Base-by-base conservation (phyloP, 805 yeast species). In the Candida morakotiae region DNA sequence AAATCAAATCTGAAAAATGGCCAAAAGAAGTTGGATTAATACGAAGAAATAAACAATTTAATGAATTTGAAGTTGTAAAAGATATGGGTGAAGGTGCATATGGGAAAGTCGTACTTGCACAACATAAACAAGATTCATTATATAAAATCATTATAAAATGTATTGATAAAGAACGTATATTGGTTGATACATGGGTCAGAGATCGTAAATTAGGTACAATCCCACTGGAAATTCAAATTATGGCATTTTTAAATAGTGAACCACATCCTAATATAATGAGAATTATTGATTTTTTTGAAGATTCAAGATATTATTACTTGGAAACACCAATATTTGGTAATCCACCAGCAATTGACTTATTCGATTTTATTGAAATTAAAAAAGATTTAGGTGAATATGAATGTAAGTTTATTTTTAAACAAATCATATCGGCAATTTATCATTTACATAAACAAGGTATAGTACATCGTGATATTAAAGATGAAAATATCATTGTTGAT, bases 111-210 rank as follows among this genome's bases (percentile, higher is more conserved):
- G 82, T 87, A 18, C 69, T 87, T 17, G 93, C 86, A 3, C 75
- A 75, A 55, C 84, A 82, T 52, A 75, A 73, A 31, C 67, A 71
- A 19, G 87, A 84, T 47, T 71, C 75, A 0, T 60, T 61, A 2
- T 81, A 85, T 55, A 75, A 71, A 43, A 82, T 87, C 28, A 86
- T 93, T 13, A 77, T 89, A 41, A 93, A 93, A 58, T 80, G 94
- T 49, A 93, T 93, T 34, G 84, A 86, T 55, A 93, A 93, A 52
- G 95, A 87, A 48, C 74, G 96, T 40, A 93, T 93, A 50, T 67
- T 93, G 51, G 96, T 93, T 9, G 98, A 93, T 57, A 88, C 98
- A 0, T 93, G 98, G 98, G 95, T 88, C 2, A 71, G 98, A 38
- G 98, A 93, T 58, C 75, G 96, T 18, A 75, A 75, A 42, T 64